Evolutionary conservation across 169 alveolate species (phyloP).

Genomic region (Eimeria necatrix): DNA sequence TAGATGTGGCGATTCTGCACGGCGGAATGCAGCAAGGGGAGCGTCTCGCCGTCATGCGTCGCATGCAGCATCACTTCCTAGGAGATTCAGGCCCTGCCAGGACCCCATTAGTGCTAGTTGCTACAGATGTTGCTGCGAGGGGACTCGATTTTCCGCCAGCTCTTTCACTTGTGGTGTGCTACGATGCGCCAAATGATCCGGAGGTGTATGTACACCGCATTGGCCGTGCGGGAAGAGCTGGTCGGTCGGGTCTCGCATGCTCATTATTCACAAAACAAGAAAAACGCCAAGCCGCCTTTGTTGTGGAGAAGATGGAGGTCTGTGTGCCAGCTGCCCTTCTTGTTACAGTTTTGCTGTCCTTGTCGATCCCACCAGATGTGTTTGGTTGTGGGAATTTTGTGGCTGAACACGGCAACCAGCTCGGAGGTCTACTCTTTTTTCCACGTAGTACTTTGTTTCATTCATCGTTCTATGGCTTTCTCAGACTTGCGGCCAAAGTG

Average conservation of each 20-base stretch:
- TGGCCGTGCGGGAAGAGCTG: slow-evolving; percentile 97
- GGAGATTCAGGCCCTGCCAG: slow-evolving; percentile 34
- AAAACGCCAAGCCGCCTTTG: slow-evolving; percentile 74
- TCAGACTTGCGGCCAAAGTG: slow-evolving; percentile 69
- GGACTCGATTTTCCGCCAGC: slow-evolving; percentile 92
- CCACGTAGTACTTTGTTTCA: not conserved
- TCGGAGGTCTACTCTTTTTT: not conserved
- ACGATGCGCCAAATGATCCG: slow-evolving; percentile 93
- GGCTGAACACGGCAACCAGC: not conserved
- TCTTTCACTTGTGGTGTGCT: slow-evolving; percentile 94
- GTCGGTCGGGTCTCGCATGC: slow-evolving; percentile 92
- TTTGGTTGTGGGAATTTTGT: not conserved
- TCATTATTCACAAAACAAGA: slow-evolving; percentile 94
- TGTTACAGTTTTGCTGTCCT: not conserved
- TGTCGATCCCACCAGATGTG: not conserved
- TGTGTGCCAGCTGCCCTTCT: not conserved
- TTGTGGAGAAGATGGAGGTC: slow-evolving; percentile 79
- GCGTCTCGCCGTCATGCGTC: slow-evolving; percentile 79
- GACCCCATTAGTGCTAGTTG: slow-evolving; percentile 74
- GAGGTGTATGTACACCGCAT: slow-evolving; percentile 94
- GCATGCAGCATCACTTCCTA: slow-evolving; percentile 78
- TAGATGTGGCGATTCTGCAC: slow-evolving; percentile 79
- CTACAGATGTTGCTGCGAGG: slow-evolving; percentile 81
- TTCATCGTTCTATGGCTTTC: not conserved
- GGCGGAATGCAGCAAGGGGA: slow-evolving; percentile 80